Evolutionary conservation across 2,329 filamentous ascomycete species (phyloP).

Genomic region (Zopfia rhizophila): DNA sequence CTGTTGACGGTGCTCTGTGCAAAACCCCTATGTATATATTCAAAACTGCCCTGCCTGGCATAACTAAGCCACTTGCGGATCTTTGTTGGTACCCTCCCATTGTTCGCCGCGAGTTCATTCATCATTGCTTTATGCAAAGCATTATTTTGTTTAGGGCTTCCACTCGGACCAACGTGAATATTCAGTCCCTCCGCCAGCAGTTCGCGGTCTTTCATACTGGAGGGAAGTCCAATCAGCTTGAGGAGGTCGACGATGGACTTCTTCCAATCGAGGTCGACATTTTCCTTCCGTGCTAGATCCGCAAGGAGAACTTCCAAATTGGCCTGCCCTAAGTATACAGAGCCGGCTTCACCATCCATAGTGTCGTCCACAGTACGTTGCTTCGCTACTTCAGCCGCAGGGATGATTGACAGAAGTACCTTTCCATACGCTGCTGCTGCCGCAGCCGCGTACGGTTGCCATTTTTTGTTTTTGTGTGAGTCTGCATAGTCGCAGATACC

Average conservation of each 20-base stretch:
- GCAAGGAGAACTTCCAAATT: not conserved
- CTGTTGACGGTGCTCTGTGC: too few relatives aligned
- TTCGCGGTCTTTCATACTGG: not conserved
- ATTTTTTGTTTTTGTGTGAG: slow-evolving; percentile 2
- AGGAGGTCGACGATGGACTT: not conserved
- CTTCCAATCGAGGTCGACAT: not conserved
- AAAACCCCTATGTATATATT: too few relatives aligned
- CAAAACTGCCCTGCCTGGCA: too few relatives aligned
- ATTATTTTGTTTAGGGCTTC: not conserved
- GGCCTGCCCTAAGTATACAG: too few relatives aligned
- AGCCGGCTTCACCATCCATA: too few relatives aligned
- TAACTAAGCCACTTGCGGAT: too few relatives aligned
- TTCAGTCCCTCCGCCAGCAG: slow-evolving; percentile 1
- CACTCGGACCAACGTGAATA: not conserved
- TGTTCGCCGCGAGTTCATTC: not conserved
- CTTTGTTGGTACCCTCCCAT: too few relatives aligned
- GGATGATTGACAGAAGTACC: not conserved
- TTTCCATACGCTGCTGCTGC: slow-evolving; percentile 4
- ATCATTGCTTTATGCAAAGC: slow-evolving; percentile 2
- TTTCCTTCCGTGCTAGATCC: not conserved
- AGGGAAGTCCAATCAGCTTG: not conserved
- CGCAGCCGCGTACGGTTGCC: slow-evolving; percentile 13
- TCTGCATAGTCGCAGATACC: slow-evolving; percentile 13
- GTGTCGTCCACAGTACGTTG: too few relatives aligned
- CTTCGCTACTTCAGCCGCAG: too few relatives aligned